Evolutionary conservation across 257 asterid genomes (phyloP).

Genomic region (Solanum boliviense): DNA sequence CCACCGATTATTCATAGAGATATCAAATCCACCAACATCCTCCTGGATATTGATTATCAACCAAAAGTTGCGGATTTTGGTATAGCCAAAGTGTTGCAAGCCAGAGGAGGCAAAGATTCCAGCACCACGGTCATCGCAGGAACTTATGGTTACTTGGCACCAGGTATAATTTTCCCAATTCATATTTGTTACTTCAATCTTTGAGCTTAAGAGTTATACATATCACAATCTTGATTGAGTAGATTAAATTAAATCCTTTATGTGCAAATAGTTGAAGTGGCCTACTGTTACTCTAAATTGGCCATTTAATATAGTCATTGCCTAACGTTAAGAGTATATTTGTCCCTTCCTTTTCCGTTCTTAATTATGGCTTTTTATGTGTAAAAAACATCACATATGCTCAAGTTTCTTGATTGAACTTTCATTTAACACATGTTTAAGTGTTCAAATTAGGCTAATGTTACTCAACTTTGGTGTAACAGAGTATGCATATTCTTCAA

Average conservation of each 20-base stretch:
- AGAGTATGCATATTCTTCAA: conserved; percentile 92
- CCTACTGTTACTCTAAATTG: background rate
- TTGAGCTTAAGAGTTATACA: background rate
- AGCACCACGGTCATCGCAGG: conserved; percentile 68
- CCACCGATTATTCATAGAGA: conserved; percentile 79
- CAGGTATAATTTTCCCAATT: conserved; percentile 35
- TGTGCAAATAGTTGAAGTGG: background rate
- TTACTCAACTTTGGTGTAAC: background rate
- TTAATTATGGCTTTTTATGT: background rate
- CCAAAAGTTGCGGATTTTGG: conserved; percentile 95
- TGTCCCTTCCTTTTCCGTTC: background rate
- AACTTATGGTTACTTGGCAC: conserved; percentile 92
- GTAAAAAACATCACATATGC: background rate
- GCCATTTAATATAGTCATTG: background rate
- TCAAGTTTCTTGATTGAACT: background rate
- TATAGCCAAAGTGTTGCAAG: conserved; percentile 80
- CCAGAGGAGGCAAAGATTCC: conserved; percentile 62
- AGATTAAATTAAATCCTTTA: background rate
- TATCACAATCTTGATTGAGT: background rate
- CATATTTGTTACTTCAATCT: background rate
- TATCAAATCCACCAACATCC: conserved; percentile 73
- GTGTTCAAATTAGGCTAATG: background rate
- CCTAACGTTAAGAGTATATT: background rate
- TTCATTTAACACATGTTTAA: background rate
- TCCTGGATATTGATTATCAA: conserved; percentile 58